Evolutionary conservation across 139 green algal species (phyloP), one percentile per base, ranked within the genome.

Genomic region (Ettlia oleoabundans): DNA sequence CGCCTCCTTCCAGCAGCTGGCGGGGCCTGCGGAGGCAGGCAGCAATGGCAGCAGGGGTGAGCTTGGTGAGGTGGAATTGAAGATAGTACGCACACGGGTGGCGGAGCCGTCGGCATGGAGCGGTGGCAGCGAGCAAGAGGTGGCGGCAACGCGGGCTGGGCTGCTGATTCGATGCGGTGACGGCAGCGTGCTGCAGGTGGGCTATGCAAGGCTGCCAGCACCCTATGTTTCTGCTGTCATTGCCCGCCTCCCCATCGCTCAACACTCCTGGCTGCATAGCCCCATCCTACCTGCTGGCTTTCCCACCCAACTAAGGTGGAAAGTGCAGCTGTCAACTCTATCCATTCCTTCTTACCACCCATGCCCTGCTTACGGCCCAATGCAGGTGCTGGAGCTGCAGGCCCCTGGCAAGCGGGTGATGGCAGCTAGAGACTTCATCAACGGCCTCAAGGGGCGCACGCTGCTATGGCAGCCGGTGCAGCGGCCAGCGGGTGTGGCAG

Each of bases 361-460:
- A 24, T 38, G 26, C 35, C 26, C 30, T 37, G n/a, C n/a, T n/a
- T n/a, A n/a, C n/a, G n/a, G n/a, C n/a, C 7, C 22, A 4, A 0
- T 24, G 32, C 73, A 80, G 66, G 41, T 93, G n/a, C 64, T 90
- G 52, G 81, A 92, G 86, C 69, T 98, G 52, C 94, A 98, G 89
- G 90, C 86, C 2, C 88, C 91, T 2, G 92, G 90, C 24, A 96
- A 95, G 84, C 96, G 95, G 72, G 85, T 82, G 10, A 92, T 97
- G 84, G 30, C 73, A 3, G 87, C 87, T 0, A 68, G 61, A 4
- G 89, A 91, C 33, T 98, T 95, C 76, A 51, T 80, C 8, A 98
- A 98, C 71, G 95, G 95, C 1, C 73, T 98, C 3, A 88, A 86
- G 35, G 86, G 85, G 2, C 91, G 90, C 76, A 72, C 77, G 38